phyloP scores from a whole-genome alignment of 2,329 filamentous ascomycete genomes.

The Metarhizium anisopliae region DNA sequence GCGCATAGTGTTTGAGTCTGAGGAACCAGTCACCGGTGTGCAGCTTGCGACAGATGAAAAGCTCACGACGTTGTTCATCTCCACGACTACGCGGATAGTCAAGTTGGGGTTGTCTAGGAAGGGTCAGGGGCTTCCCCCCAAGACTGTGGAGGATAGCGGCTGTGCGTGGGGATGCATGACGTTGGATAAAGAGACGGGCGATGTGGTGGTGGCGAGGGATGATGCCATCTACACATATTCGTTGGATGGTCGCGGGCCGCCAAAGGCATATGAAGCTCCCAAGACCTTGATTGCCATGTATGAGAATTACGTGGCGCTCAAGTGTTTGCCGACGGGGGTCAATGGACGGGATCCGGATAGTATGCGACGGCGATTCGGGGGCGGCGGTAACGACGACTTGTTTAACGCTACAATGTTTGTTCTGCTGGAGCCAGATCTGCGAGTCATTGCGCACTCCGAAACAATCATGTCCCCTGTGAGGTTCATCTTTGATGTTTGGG shows the following conservation, averaged over 20 bases:
- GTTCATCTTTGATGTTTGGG: constrained; percentile 79
- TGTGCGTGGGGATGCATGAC: constrained; percentile 96
- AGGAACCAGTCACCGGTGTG: constrained; percentile 90
- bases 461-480: constrained; percentile 73
- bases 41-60: constrained; percentile 57
- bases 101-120: constrained; percentile 80
- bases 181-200: constrained; percentile 66
- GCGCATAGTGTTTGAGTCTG: constrained; percentile 89
- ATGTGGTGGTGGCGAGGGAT: constrained; percentile 85
- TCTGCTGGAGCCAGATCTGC: constrained; percentile 81
- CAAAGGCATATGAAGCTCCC: constrained; percentile 82
- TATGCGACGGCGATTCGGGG: constrained; percentile 63
- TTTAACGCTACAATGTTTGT: constrained; percentile 86
- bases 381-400: constrained; percentile 59
- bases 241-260: constrained; percentile 73
- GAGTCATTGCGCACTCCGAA: constrained; percentile 84
- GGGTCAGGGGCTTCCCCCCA: constrained; percentile 81
- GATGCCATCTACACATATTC: constrained; percentile 96
- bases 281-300: constrained; percentile 76
- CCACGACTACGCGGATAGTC: constrained; percentile 80
- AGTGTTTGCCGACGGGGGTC: constrained; percentile 60
- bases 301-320: constrained; percentile 77
- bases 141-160: constrained; percentile 80
- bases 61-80: constrained; percentile 76
- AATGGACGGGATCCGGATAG: constrained; percentile 49